Percentiles rank a stretch among this genome's conserved stretches.
phyloP scores from a whole-genome alignment of 2,329 filamentous ascomycete genomes.

The Gaeumannomyces sp. region DNA sequence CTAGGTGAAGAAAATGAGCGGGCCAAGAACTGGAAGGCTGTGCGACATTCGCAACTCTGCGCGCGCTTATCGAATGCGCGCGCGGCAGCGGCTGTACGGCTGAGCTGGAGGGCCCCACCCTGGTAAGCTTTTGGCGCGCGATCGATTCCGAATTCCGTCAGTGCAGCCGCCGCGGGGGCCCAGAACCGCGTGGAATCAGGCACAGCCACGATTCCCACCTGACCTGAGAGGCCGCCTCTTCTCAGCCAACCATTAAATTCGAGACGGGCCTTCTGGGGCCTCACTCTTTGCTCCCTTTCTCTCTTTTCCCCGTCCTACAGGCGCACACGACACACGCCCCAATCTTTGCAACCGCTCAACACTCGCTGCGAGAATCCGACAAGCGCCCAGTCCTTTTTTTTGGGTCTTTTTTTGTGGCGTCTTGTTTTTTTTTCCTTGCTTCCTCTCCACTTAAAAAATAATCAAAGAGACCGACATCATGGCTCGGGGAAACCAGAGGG shows the following conservation, averaged over 20 bases:
- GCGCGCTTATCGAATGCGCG: too few species aligned
- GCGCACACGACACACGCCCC: background rate
- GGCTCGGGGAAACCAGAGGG: constrained; percentile 94
- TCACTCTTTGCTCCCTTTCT: background rate
- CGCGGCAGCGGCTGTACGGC: background rate
- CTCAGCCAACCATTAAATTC: constrained; percentile 9
- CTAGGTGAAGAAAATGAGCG: too few species aligned
- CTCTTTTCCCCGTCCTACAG: background rate
- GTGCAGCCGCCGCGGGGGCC: too few species aligned
- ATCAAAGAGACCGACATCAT: constrained; percentile 39
- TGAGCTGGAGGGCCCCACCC: background rate
- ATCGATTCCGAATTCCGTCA: too few species aligned
- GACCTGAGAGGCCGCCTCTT: background rate
- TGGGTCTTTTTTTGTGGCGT: background rate
- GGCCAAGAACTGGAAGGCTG: too few species aligned
- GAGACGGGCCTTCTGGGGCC: background rate
- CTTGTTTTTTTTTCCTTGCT: background rate
- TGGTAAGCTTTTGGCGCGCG: background rate
- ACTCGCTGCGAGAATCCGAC: background rate
- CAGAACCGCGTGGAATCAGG: background rate
- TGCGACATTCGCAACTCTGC: too few species aligned
- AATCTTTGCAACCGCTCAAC: background rate
- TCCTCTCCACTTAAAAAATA: background rate
- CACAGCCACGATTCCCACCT: constrained; percentile 2
- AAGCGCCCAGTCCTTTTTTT: background rate